A percentile compares a stretch with the other conserved stretches of the same genome.
Conservation (phyloP, 2,329 filamentous ascomycete genomes). For the Microsporum canis region DNA sequence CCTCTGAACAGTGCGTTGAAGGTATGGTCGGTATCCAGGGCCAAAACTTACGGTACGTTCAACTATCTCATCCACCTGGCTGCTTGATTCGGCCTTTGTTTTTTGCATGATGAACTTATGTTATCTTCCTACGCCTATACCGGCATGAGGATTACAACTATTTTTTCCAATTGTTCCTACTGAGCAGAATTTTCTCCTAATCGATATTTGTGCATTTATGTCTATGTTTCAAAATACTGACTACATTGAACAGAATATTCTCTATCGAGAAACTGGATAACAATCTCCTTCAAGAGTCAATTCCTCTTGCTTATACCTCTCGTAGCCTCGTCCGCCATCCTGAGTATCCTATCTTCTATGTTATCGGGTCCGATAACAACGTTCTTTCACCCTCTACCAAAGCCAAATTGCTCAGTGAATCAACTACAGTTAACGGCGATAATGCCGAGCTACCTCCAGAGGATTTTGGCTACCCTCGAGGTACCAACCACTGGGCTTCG, state of each 20-base stretch:
- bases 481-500: constrained; percentile 81
- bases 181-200: constrained; percentile 43
- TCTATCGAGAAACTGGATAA: constrained; percentile 76
- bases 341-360: constrained; percentile 80
- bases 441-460: constrained; percentile 58
- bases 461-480: constrained; percentile 82
- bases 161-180: constrained; percentile 90
- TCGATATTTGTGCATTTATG: constrained; percentile 27
- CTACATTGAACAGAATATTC: constrained; percentile 55
- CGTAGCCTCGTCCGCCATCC: constrained; percentile 79
- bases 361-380: constrained; percentile 87
- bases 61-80: constrained; percentile 9
- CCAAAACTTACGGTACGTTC: constrained; percentile 67
- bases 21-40: constrained; percentile 90
- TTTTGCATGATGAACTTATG: constrained; percentile 51
- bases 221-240: neutral
- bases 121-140: constrained; percentile 20
- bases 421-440: constrained; percentile 59
- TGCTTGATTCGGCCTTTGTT: neutral
- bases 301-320: constrained; percentile 81
- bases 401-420: constrained; percentile 61
- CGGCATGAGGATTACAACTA: constrained; percentile 37
- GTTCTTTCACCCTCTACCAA: constrained; percentile 70
- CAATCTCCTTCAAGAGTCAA: constrained; percentile 75
- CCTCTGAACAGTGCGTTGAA: constrained; percentile 84